These are phyloP conservation scores for Mucor ambiguus DNA, from an alignment of 371 early-diverging fungal genomes.

Conservation along the genomic window DNA sequence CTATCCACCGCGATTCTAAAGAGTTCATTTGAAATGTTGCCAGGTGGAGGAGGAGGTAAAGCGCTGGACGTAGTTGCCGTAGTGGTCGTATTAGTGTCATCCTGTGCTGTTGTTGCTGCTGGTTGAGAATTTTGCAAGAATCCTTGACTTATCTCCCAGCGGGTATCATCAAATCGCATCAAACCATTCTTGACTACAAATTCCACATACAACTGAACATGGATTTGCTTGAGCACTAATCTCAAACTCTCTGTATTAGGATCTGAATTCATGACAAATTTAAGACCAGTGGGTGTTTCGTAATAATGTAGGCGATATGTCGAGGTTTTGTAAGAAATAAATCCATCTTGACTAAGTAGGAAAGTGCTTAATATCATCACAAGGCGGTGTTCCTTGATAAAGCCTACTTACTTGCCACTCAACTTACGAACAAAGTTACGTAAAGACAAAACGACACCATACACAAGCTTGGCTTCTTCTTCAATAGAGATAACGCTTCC, in stretches of 20 bases:
- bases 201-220: slow-evolving; percentile 88
- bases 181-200: slow-evolving; percentile 86
- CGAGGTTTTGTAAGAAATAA: slow-evolving; percentile 80
- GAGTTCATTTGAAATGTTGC: slow-evolving; percentile 71
- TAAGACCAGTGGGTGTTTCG: slow-evolving; percentile 84
- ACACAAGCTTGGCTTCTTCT: slow-evolving; percentile 93
- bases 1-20: slow-evolving; percentile 70
- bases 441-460: slow-evolving; percentile 88
- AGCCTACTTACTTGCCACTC: slow-evolving; percentile 40
- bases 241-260: slow-evolving; percentile 68
- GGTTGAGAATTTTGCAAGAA: slow-evolving; percentile 25
- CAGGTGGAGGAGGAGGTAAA: slow-evolving; percentile 34
- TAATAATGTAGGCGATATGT: slow-evolving; percentile 90
- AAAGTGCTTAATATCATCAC: not conserved
- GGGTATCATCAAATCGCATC: slow-evolving; percentile 58
- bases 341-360: slow-evolving; percentile 65
- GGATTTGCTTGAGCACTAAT: slow-evolving; percentile 77
- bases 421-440: slow-evolving; percentile 88
- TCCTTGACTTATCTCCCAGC: slow-evolving; percentile 54
- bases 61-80: slow-evolving; percentile 8
- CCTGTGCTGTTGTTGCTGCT: slow-evolving; percentile 9
- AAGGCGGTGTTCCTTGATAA: too few relatives aligned
- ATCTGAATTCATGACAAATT: slow-evolving; percentile 88
- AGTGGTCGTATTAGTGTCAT: slow-evolving; percentile 9
- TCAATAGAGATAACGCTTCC: slow-evolving; percentile 71